Evolutionary conservation across 495 filamentous ascomycete genomes (phyloP), one percentile per base, ranked within the genome.

Genomic region (Penicillium bovifimosum): DNA sequence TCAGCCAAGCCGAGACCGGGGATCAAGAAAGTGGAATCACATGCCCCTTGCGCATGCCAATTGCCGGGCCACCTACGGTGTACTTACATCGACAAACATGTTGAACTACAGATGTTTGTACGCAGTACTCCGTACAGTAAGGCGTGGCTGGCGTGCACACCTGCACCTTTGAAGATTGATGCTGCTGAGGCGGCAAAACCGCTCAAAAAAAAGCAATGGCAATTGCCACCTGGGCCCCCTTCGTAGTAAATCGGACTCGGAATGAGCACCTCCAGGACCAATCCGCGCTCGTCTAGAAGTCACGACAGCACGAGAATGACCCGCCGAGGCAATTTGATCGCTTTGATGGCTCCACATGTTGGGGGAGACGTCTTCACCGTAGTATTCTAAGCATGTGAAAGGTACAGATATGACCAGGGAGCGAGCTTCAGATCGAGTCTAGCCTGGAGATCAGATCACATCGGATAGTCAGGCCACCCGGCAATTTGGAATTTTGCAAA

Each of bases 301-400:
- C 35, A 39, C 40, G 29, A 46, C 47, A 20, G 24, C 44, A 61
- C 61, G 54, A 58, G 54, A 61, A 59, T 41, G 58, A 59, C 58
- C 61, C 61, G 61, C 61, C 61, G 61, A 64, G 61, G 60, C 26
- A 48, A 43, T 26, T 49, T 44, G 47, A 55, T 59, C 47, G 43
- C 42, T 40, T 27, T 14, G 39, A 32, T 48, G 41, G 17, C 32
- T 29, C 52, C 56, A 59, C 50, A 53, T 54, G 54, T 42, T 48
- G 41, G 9, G 18, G 13, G 24, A 11, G 29, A 32, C 41, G 27
- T 16, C 18, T 27, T 50, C 48, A 46, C 53, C 58, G 53, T 47
- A 36, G 53, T 47, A 36, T 47, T 47, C 32, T 11, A 28, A 33
- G 41, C 58, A 61, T 61, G 58, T 61, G 58, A 61, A 54, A 29